Evolutionary conservation across 2,329 filamentous ascomycete genomes (phyloP), one percentile per base, ranked within the genome.

Genomic region (Scedosporium aurantiacum): DNA sequence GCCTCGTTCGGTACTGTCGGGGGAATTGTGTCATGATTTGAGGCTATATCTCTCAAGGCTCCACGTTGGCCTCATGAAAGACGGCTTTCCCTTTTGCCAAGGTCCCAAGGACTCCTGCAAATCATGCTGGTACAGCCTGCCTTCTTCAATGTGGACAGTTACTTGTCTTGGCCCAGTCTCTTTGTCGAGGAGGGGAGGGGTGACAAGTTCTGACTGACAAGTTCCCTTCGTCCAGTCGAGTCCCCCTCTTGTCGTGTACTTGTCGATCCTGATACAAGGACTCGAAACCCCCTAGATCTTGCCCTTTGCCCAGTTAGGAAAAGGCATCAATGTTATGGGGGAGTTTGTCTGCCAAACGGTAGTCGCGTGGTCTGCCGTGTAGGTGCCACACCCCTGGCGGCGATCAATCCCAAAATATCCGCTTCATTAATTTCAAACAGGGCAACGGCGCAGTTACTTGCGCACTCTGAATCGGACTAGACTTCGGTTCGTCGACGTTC

Each of bases 361-460:
- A 54, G 50, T 54, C 50, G 50, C 50, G 50, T 54, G 50, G 50
- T 54, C 50, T 54, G 50, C 50, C 50, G 50, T 57, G 27, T 23
- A 57, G 55, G 27, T 37, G 14, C 55, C 55, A 43, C 23, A 61
- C 32, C 65, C 75, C 67, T 70, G 75, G 60, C 64, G 77, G 65
- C 71, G 74, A 79, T 77, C 76, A 75, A 72, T 67, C 70, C 70
- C 67, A 69, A 73, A 75, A 75, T 75, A 73, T 68, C 71, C 73
- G 70, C 77, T 73, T 75, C 75, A 78, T 80, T 71, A 78, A 78
- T 74, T 74, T 81, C 80, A 82, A 81, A 82, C 79, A 67, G 65
- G 66, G 43, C 58, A 25, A 23, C 18, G 10, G 25, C 27, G 25
- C 25, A 57, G 54, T 32, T 37, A 37, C 32, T 37, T 10, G 10